Percentiles rank a stretch among this genome's conserved stretches.
Conservation (phyloP, 805 yeast genomes). For the Yarrowia sp. region DNA sequence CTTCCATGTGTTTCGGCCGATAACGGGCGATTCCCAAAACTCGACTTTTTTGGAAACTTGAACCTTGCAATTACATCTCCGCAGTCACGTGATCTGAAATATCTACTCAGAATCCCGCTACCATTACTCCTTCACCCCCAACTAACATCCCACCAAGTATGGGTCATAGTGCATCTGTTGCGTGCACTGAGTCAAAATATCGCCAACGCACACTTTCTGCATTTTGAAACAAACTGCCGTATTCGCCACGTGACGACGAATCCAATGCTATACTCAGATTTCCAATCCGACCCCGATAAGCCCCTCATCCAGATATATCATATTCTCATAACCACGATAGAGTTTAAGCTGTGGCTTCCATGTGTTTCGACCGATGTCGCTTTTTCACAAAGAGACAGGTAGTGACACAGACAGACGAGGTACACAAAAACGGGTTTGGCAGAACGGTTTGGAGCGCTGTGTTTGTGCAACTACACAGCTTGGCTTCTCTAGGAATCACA, state of each 20-base stretch:
- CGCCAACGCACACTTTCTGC: background rate
- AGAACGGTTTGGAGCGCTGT: background rate
- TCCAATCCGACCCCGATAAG: background rate
- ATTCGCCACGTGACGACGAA: background rate
- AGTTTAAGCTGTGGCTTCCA: background rate
- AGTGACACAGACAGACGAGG: background rate
- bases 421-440: background rate
- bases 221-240: too few relatives aligned
- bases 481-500: too few relatives aligned
- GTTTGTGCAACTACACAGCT: background rate
- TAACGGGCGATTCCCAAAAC: background rate
- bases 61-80: background rate
- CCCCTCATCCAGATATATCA: background rate
- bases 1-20: slow-evolving; percentile 15
- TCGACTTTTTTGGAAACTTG: background rate
- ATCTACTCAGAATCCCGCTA: background rate
- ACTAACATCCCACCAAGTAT: background rate
- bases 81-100: background rate
- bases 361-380: background rate
- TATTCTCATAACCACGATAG: background rate
- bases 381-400: background rate
- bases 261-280: background rate
- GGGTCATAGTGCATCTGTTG: slow-evolving; percentile 12
- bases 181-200: background rate
- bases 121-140: background rate